A percentile compares a stretch with the other conserved stretches of the same genome.
These are phyloP conservation scores for Pseudogymnoascus sp. DNA, from an alignment of 2,329 filamentous ascomycete genomes.

Conservation along the genomic window DNA sequence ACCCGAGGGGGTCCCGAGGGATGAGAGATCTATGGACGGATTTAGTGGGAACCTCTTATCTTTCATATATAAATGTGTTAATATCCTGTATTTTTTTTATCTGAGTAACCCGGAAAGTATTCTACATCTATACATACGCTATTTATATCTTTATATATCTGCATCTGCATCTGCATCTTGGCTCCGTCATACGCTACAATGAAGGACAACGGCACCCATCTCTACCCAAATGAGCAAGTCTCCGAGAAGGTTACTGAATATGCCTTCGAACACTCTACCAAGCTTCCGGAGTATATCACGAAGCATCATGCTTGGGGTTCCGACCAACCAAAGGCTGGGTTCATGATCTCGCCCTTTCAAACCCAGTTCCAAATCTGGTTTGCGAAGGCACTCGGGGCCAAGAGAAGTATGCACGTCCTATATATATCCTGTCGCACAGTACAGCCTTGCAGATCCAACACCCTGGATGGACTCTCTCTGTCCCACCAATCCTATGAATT, in stretches of 20 bases:
- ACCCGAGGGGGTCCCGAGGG: not conserved
- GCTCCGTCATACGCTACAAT: conserved; percentile 12
- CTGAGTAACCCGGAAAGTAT: not conserved
- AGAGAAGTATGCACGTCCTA: conserved; percentile 16
- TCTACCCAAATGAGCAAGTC: conserved; percentile 38
- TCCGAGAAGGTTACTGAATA: conserved; percentile 38
- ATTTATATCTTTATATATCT: too few species aligned
- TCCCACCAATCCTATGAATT: not conserved
- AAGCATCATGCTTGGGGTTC: conserved; percentile 34
- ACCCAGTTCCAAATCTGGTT: conserved; percentile 21
- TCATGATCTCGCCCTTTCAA: conserved; percentile 24
- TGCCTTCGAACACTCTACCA: conserved; percentile 35
- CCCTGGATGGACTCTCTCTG: not conserved
- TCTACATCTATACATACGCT: not conserved
- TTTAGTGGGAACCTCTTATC: not conserved
- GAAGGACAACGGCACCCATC: conserved; percentile 25
- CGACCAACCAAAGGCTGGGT: conserved; percentile 17
- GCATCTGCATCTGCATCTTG: not conserved
- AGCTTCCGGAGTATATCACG: conserved; percentile 36
- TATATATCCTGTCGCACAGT: not conserved
- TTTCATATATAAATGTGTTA: not conserved
- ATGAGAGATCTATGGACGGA: not conserved
- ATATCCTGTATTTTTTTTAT: not conserved
- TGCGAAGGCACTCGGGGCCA: conserved; percentile 19
- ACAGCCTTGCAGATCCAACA: not conserved